phyloP scores from a whole-genome alignment of 306 rosid species.

The Quercus rubra region DNA sequence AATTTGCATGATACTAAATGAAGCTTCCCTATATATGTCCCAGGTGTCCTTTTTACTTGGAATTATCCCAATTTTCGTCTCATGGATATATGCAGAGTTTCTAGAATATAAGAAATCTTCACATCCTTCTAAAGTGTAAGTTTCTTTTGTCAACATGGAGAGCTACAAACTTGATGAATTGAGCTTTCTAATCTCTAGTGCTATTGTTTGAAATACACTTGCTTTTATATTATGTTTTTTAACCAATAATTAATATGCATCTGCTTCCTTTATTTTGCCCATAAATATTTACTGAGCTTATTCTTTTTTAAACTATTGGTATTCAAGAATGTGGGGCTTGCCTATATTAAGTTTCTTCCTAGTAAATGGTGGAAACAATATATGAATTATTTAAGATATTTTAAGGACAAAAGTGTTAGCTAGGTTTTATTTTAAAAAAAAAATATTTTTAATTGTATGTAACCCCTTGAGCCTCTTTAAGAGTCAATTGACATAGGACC shows the following conservation, averaged over 20 bases:
- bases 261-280: conserved; percentile 18
- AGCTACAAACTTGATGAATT: conserved; percentile 11
- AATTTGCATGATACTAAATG: conserved; percentile 15
- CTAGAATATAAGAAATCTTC: conserved; percentile 70
- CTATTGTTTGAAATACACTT: conserved; percentile 2
- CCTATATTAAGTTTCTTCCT: neutral
- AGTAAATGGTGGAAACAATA: neutral
- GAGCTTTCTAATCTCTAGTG: neutral
- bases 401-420: neutral
- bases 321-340: neutral
- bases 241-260: neutral
- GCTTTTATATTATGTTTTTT: neutral
- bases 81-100: conserved; percentile 95
- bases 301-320: neutral
- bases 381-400: neutral
- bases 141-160: conserved; percentile 12
- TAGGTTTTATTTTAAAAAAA: neutral
- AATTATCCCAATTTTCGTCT: conserved; percentile 74
- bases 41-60: conserved; percentile 95
- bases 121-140: conserved; percentile 80
- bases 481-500: neutral
- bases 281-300: neutral
- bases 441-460: neutral
- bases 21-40: conserved; percentile 26
- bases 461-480: neutral